phyloP scores from a whole-genome alignment of 1,284 basidiomycete species.

The Veloboletus limbatus region DNA sequence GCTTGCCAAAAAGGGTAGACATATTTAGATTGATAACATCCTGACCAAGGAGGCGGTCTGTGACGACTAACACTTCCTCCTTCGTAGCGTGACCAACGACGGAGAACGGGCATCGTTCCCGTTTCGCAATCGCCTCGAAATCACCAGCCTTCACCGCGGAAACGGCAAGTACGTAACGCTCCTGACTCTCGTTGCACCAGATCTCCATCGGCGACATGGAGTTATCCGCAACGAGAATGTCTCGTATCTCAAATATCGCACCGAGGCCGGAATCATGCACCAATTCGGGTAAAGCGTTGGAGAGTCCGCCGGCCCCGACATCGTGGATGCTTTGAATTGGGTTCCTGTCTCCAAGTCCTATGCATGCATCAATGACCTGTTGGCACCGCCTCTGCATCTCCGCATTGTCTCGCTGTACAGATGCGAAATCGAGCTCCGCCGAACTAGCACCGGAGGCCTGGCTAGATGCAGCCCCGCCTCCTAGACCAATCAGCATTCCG shows the following conservation, averaged over 20 bases:
- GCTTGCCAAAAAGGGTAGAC: conserved; percentile 96
- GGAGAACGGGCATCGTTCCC: conserved; percentile 92
- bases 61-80: conserved; percentile 84
- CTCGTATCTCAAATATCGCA: conserved; percentile 91
- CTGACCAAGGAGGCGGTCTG: conserved; percentile 77
- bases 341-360: conserved; percentile 62
- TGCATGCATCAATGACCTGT: conserved; percentile 94
- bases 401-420: conserved; percentile 96
- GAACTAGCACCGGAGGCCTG: conserved; percentile 86
- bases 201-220: conserved; percentile 99
- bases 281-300: conserved; percentile 95
- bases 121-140: conserved; percentile 79
- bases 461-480: conserved; percentile 94
- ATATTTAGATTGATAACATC: conserved; percentile 90
- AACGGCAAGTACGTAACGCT: conserved; percentile 94
- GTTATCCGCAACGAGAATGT: conserved; percentile 88
- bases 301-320: conserved; percentile 95
- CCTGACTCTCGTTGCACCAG: conserved; percentile 99
- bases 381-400: conserved; percentile 98
- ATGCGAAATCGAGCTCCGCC: conserved; percentile 94
- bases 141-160: conserved; percentile 52
- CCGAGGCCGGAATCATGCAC: conserved; percentile 94
- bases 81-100: conserved; percentile 86
- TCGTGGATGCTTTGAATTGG: conserved; percentile 98
- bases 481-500: conserved; percentile 94